Conservation (phyloP, 306 rosid genomes). For the Canavalia ensiformis region DNA sequence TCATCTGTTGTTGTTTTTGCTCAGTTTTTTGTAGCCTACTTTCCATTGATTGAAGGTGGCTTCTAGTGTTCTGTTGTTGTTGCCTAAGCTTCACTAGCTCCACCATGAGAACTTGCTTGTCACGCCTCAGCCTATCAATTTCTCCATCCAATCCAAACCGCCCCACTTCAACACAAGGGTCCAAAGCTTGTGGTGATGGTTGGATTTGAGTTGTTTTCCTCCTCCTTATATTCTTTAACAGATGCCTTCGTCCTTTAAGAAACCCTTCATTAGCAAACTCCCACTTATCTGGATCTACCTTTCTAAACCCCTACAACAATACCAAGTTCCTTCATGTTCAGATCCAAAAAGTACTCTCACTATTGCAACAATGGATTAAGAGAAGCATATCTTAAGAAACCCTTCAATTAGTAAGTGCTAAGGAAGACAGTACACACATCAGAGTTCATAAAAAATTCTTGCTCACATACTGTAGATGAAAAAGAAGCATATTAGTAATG, state of each 20-base stretch:
- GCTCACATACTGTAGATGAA: background rate
- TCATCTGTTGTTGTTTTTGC: conserved; percentile 63
- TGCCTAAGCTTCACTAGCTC: conserved; percentile 76
- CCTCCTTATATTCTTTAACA: conserved; percentile 71
- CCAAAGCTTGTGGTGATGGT: conserved; percentile 49
- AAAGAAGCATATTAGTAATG: conserved; percentile 2
- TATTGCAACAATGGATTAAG: background rate
- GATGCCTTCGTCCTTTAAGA: conserved; percentile 74
- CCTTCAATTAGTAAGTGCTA: background rate
- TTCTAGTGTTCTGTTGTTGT: conserved; percentile 62
- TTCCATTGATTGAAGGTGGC: conserved; percentile 62
- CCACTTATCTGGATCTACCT: conserved; percentile 79
- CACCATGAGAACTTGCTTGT: conserved; percentile 69
- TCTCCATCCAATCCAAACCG: conserved; percentile 68
- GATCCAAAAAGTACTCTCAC: conserved; percentile 1
- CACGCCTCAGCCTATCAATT: conserved; percentile 62
- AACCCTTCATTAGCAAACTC: conserved; percentile 84
- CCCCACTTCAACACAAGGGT: conserved; percentile 74
- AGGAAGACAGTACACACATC: background rate
- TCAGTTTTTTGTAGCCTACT: conserved; percentile 64
- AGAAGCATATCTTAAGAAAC: background rate
- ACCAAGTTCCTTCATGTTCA: conserved; percentile 43
- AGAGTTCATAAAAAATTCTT: background rate
- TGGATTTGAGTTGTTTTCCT: conserved; percentile 52
- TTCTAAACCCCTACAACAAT: conserved; percentile 72